phyloP scores from a whole-genome alignment of 805 yeast genomes.

The Sungouiella thailandica region DNA sequence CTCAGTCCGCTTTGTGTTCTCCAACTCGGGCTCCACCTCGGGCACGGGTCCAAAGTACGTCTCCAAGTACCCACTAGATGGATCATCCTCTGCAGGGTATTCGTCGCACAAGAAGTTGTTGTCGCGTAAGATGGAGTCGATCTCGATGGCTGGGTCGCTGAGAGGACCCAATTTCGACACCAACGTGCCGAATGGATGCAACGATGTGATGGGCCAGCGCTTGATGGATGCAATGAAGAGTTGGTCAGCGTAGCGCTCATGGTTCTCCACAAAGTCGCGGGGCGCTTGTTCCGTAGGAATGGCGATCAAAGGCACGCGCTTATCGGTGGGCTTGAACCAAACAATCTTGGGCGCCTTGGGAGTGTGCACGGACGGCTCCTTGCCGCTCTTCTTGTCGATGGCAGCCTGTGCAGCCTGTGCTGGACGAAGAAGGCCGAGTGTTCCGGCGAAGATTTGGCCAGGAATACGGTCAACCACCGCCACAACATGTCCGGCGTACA shows the following conservation, averaged over 20 bases:
- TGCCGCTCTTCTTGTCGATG: constrained; percentile 45
- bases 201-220: constrained; percentile 98
- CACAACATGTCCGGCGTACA: constrained; percentile 97
- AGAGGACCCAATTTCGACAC: constrained; percentile 81
- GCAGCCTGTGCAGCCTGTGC: constrained; percentile 90
- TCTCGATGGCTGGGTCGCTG: constrained; percentile 71
- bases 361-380: constrained; percentile 41
- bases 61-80: constrained; percentile 13
- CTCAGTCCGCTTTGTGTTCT: constrained; percentile 40
- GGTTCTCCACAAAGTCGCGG: constrained; percentile 87
- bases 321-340: constrained; percentile 98
- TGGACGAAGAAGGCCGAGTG: constrained; percentile 89
- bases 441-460: constrained; percentile 93
- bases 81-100: constrained; percentile 45
- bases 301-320: constrained; percentile 95
- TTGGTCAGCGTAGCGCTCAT: constrained; percentile 73
- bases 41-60: constrained; percentile 34
- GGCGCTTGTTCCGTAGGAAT: constrained; percentile 99
- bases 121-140: constrained; percentile 85
- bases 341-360: constrained; percentile 82
- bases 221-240: constrained; percentile 92
- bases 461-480: constrained; percentile 97
- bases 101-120: constrained; percentile 80
- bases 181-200: constrained; percentile 96
- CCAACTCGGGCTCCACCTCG: constrained; percentile 33